Evolutionary conservation across 2,329 filamentous ascomycete genomes (phyloP).

Genomic region (Phialocephala sp.): DNA sequence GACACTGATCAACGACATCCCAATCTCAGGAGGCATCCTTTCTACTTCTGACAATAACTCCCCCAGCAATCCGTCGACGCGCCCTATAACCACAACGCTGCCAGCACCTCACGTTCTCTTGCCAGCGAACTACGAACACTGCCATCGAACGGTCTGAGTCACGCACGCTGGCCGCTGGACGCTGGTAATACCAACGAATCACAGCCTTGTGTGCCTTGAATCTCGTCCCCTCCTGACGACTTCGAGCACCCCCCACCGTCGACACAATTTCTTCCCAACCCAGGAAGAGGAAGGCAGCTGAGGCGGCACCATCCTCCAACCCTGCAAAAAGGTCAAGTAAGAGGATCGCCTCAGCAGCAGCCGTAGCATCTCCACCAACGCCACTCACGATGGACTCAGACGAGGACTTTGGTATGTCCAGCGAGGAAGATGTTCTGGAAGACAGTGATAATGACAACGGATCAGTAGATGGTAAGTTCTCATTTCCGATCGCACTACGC

Average conservation of each 20-base stretch:
- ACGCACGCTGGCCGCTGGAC: not conserved
- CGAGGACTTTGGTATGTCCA: constrained; percentile 85
- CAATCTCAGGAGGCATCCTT: not conserved
- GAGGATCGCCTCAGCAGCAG: constrained; percentile 46
- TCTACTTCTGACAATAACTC: not conserved
- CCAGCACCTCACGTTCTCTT: not conserved
- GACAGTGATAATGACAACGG: constrained; percentile 82
- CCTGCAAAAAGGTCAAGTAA: constrained; percentile 42
- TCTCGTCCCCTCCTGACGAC: constrained; percentile 36
- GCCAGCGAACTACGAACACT: not conserved
- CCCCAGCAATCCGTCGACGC: not conserved
- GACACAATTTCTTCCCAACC: constrained; percentile 58
- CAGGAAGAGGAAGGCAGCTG: constrained; percentile 59
- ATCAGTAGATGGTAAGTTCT: constrained; percentile 43
- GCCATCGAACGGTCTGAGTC: constrained; percentile 19
- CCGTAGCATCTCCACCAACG: constrained; percentile 56
- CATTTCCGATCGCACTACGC: not conserved
- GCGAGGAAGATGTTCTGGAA: constrained; percentile 73
- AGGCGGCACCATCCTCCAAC: constrained; percentile 46
- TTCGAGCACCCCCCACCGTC: constrained; percentile 34
- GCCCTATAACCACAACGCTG: not conserved
- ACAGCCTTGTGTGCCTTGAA: constrained; percentile 41
- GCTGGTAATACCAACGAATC: constrained; percentile 14
- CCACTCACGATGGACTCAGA: constrained; percentile 85
- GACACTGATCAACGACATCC: constrained; percentile 4